A percentile compares a stretch with the other conserved stretches of the same genome.
These are phyloP conservation scores for Exophiala phaeomuriformis DNA, from an alignment of 2,329 filamentous ascomycete species.

Conservation along the genomic window DNA sequence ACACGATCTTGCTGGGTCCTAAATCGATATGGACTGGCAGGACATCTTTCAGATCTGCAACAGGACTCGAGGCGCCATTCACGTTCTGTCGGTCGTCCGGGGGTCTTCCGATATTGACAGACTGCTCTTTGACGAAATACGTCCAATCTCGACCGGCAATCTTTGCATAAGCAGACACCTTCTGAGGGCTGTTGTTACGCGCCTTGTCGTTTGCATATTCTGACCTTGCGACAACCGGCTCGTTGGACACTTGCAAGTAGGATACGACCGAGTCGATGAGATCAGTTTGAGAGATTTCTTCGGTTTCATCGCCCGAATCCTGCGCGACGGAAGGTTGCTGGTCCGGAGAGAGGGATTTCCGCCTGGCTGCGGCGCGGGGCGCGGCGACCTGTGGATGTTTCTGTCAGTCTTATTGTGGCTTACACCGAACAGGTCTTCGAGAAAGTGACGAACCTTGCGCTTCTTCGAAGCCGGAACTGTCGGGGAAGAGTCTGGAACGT, in stretches of 20 bases:
- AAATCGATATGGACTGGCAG: conserved; percentile 72
- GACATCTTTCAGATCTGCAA: conserved; percentile 37
- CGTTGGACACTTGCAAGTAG: conserved; percentile 38
- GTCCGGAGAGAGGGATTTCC: conserved; percentile 30
- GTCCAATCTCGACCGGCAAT: conserved; percentile 47
- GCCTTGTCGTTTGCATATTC: conserved; percentile 41
- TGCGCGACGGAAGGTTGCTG: conserved; percentile 36
- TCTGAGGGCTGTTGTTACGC: conserved; percentile 36
- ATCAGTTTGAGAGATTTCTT: conserved; percentile 38
- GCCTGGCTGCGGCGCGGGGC: conserved; percentile 11
- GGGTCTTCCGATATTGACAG: conserved; percentile 45
- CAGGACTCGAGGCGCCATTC: conserved; percentile 39
- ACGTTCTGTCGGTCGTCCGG: conserved; percentile 37
- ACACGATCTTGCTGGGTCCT: conserved; percentile 74
- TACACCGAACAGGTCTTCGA: neutral
- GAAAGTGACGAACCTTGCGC: conserved; percentile 38
- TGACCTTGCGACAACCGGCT: conserved; percentile 39
- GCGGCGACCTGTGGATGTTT: conserved; percentile 15
- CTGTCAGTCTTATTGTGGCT: conserved; percentile 2
- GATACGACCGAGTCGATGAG: conserved; percentile 44
- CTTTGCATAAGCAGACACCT: conserved; percentile 45
- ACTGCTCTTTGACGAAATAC: conserved; percentile 45
- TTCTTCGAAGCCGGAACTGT: conserved; percentile 42
- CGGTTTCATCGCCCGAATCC: conserved; percentile 38
- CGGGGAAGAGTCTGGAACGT: conserved; percentile 43